Percentiles rank a stretch among this genome's conserved stretches.
Conservation (phyloP, 306 rosid species). For the Cyamopsis tetragonoloba region DNA sequence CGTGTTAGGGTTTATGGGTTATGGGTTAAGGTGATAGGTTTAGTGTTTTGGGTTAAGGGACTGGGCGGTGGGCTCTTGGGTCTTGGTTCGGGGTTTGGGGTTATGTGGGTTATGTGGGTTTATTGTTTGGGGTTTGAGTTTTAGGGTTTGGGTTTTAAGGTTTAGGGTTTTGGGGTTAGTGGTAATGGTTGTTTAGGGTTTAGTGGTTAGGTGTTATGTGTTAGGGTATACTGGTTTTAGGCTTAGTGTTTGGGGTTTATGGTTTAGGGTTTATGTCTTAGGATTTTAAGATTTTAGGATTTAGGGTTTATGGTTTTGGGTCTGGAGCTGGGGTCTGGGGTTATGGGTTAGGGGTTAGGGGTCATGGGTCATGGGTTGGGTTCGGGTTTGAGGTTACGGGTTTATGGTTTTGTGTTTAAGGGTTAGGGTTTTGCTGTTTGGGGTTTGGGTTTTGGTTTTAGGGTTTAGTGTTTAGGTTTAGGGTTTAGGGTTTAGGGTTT, state of each 20-base stretch:
- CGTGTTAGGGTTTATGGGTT: background rate
- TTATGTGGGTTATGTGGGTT: too few relatives aligned
- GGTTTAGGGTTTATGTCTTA: background rate
- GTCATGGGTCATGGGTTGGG: background rate
- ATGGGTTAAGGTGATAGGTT: background rate
- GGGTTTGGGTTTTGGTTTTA: too few relatives aligned
- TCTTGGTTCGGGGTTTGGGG: background rate
- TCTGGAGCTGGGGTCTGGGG: background rate
- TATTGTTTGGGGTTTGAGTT: background rate
- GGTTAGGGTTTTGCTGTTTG: too few relatives aligned
- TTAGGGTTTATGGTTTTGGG: conserved; percentile 8
- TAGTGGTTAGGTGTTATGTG: background rate
- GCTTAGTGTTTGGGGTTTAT: background rate
- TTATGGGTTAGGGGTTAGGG: background rate
- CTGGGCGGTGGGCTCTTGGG: background rate
- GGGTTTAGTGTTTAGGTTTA: background rate
- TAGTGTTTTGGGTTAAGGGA: background rate
- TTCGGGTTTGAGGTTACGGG: background rate
- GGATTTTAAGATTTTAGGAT: background rate
- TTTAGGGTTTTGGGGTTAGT: background rate
- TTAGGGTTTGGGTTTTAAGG: background rate
- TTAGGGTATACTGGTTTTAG: background rate
- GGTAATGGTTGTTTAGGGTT: background rate
- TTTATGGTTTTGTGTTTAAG: background rate
- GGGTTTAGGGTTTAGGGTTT: conserved; percentile 25